Percentiles rank a stretch among this genome's conserved stretches.
Conservation (phyloP, 2,329 filamentous ascomycete species). For the Paraconiothyrium brasiliense region DNA sequence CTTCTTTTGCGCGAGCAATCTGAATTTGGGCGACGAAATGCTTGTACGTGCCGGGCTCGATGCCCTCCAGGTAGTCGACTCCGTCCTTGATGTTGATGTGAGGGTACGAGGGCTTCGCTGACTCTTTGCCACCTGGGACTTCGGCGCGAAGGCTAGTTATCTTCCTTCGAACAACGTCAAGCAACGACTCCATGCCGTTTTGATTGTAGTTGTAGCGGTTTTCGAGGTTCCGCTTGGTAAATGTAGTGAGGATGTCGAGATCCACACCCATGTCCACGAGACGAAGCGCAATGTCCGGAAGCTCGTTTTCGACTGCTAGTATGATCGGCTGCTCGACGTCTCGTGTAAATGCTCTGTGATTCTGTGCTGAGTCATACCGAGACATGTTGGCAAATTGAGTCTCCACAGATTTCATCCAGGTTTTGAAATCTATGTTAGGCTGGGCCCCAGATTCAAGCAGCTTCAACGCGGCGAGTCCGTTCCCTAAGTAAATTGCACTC, state of each 20-base stretch:
- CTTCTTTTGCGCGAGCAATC: constrained; percentile 49
- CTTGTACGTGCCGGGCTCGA: constrained; percentile 67
- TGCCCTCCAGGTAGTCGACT: constrained; percentile 59
- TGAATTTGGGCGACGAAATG: constrained; percentile 62
- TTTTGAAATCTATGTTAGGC: constrained; percentile 68
- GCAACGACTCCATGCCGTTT: constrained; percentile 58
- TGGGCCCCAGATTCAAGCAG: constrained; percentile 72
- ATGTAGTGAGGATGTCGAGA: constrained; percentile 66
- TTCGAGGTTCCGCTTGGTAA: constrained; percentile 39
- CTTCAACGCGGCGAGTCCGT: constrained; percentile 64
- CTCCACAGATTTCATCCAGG: constrained; percentile 68
- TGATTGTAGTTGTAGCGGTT: constrained; percentile 26
- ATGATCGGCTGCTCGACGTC: constrained; percentile 72
- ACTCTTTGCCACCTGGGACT: constrained; percentile 57
- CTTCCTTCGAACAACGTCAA: constrained; percentile 69
- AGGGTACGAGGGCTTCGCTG: constrained; percentile 31
- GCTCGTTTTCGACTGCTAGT: constrained; percentile 63
- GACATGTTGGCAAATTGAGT: constrained; percentile 52
- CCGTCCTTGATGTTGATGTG: constrained; percentile 55
- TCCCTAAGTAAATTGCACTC: constrained; percentile 64
- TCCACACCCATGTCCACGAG: constrained; percentile 73
- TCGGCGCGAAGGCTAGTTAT: constrained; percentile 60
- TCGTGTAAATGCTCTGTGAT: constrained; percentile 59
- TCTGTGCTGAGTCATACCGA: constrained; percentile 55
- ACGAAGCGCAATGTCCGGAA: constrained; percentile 63